These are phyloP conservation scores for Nakazawaea wickerhamii DNA, from an alignment of 805 yeast species.

Conservation along the genomic window DNA sequence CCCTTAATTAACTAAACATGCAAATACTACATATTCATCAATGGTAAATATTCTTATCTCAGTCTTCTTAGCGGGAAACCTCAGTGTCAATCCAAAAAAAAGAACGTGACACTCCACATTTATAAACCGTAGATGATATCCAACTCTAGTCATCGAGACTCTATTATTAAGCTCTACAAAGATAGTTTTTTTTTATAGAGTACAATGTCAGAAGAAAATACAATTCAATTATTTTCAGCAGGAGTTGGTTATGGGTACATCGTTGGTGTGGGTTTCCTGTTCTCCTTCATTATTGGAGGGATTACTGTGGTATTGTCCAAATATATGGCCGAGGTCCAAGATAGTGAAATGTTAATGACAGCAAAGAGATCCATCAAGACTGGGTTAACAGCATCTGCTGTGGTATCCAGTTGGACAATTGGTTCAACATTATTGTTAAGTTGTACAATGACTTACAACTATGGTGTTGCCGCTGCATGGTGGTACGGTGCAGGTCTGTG, in stretches of 20 bases:
- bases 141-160: no score
- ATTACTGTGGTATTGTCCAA: slow-evolving; percentile 29
- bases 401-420: slow-evolving; percentile 33
- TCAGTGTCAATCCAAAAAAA: neutral
- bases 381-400: slow-evolving; percentile 32
- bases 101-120: neutral
- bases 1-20: neutral
- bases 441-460: slow-evolving; percentile 26
- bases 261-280: slow-evolving; percentile 41
- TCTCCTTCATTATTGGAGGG: slow-evolving; percentile 33
- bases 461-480: slow-evolving; percentile 32
- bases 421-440: slow-evolving; percentile 26
- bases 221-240: slow-evolving; percentile 10
- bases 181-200: no score
- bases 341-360: slow-evolving; percentile 36
- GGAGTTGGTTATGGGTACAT: slow-evolving; percentile 35
- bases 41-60: neutral
- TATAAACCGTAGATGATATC: neutral
- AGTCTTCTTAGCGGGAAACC: neutral
- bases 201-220: slow-evolving; percentile 5
- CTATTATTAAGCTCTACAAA: no score
- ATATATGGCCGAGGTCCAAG: slow-evolving; percentile 35
- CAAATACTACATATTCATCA: neutral
- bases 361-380: slow-evolving; percentile 32
- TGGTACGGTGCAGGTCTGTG: slow-evolving; percentile 31